Evolutionary conservation across 768 basidiomycete species (phyloP), one percentile per base, ranked within the genome.

Genomic region (Fomitopsis serialis): DNA sequence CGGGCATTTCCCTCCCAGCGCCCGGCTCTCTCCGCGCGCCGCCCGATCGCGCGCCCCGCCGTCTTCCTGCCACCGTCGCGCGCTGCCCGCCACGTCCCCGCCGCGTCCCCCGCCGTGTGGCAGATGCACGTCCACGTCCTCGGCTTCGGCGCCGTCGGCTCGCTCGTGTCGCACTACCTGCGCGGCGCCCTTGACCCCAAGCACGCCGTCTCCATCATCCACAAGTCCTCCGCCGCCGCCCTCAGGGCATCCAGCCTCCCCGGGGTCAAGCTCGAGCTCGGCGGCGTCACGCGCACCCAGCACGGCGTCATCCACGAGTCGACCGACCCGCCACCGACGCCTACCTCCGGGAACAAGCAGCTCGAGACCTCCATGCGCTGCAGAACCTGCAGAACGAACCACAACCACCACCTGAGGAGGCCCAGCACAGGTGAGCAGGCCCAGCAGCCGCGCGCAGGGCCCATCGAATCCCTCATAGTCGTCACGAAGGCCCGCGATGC

Each of bases 91-190:
- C 11, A 32, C 11, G 9, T 19, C 42, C 43, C 50, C n/a, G 17
- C 19, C 19, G 43, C 50, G 29, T n/a, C 44, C 50, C 40, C 11
- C 52, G 27, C 19, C 45, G 46, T 44, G n/a, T 42, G 44, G 45
- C 57, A 54, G 56, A 89, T 91, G 87, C 84, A 78, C 57, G 78
- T 87, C 65, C 85, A 89, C 72, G 63, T 89, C 58, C 76, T 90
- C 57, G 92, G 93, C 60, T 68, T 92, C 40, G 92, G 92, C 46
- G 78, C 92, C 42, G 80, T 96, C 57, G 95, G 95, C 51, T 81
- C 82, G 25, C 81, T 98, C 54, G 58, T 98, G 58, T 79, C 93
- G 15, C 82, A 87, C 67, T 80, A 95, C 66, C 79, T 98, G 37
- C 85, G 89, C 37, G 75, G 74, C 47, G 68, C 74, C 50, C 73